A percentile compares a stretch with the other conserved stretches of the same genome.
Evolutionary conservation across 2,329 filamentous ascomycete species (phyloP).

Genomic region (Pleomassaria siparia): DNA sequence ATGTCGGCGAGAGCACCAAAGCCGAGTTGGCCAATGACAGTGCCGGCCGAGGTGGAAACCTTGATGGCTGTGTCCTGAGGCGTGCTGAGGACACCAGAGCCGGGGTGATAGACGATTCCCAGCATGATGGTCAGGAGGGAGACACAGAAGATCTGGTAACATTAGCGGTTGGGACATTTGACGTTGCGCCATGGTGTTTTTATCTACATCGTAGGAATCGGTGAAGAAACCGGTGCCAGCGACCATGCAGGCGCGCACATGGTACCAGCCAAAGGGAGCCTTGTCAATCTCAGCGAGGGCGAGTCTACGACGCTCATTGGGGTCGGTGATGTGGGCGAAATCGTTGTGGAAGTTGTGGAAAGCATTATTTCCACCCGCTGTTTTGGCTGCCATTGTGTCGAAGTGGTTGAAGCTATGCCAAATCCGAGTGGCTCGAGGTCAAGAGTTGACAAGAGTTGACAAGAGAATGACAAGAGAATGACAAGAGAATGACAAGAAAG

Average conservation of each 20-base stretch:
- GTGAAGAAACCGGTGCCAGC: slow-evolving; percentile 89
- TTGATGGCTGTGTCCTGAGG: slow-evolving; percentile 80
- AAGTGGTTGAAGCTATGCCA: slow-evolving; percentile 3
- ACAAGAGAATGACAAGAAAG: slow-evolving; percentile 5
- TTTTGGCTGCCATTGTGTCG: slow-evolving; percentile 2
- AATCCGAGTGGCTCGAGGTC: neutral
- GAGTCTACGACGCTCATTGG: slow-evolving; percentile 20
- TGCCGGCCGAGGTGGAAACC: slow-evolving; percentile 79
- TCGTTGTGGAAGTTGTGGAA: slow-evolving; percentile 66
- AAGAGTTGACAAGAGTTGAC: neutral
- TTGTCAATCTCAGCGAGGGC: slow-evolving; percentile 21
- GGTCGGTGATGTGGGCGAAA: slow-evolving; percentile 63
- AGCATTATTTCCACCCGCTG: slow-evolving; percentile 32
- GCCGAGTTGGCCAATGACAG: slow-evolving; percentile 77
- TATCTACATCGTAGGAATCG: slow-evolving; percentile 68
- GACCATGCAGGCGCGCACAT: slow-evolving; percentile 74
- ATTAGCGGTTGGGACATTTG: too few relatives aligned
- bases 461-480: neutral
- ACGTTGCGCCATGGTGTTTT: too few relatives aligned
- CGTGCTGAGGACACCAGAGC: slow-evolving; percentile 59
- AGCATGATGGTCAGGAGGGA: slow-evolving; percentile 60
- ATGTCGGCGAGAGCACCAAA: slow-evolving; percentile 67
- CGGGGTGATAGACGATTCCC: slow-evolving; percentile 74
- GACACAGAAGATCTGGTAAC: slow-evolving; percentile 56
- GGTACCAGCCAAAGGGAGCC: slow-evolving; percentile 56